Evolutionary conservation across 1,284 basidiomycete species (phyloP).

Genomic region (Malassezia vespertilionis): DNA sequence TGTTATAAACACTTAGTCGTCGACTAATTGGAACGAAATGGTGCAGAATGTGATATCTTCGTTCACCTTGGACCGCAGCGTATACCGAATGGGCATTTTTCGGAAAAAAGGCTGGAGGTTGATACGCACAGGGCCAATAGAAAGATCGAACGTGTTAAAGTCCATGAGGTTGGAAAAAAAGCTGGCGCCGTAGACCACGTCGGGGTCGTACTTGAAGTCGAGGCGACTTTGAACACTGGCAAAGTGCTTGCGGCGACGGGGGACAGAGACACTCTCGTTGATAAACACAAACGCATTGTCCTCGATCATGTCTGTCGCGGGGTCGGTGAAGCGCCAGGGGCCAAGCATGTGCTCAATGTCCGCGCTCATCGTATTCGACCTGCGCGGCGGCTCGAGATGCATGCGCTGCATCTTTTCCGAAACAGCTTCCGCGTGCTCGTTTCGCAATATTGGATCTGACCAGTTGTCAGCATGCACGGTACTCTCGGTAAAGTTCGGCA

Average conservation of each 20-base stretch:
- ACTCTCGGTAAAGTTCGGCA: conserved; percentile 7
- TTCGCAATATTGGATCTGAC: conserved; percentile 4
- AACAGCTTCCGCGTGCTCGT: no score
- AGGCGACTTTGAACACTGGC: conserved; percentile 38
- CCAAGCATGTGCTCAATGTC: conserved; percentile 40
- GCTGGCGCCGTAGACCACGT: conserved; percentile 36
- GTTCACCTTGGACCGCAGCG: conserved; percentile 43
- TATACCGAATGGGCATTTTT: conserved; percentile 50
- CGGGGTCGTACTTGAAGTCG: conserved; percentile 45
- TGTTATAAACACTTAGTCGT: conserved; percentile 15
- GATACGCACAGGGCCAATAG: conserved; percentile 35
- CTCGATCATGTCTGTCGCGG: conserved; percentile 48
- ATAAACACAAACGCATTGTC: conserved; percentile 50
- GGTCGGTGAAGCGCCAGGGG: conserved; percentile 48
- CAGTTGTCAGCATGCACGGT: background rate
- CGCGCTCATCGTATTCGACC: background rate
- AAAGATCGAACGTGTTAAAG: conserved; percentile 38
- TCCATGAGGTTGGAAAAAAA: conserved; percentile 42
- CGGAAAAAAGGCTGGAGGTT: conserved; percentile 33
- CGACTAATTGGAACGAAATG: conserved; percentile 48
- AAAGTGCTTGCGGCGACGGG: conserved; percentile 48
- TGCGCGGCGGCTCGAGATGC: background rate
- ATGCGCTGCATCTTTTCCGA: background rate
- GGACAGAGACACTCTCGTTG: conserved; percentile 41
- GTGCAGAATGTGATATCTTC: conserved; percentile 48